Evolutionary conservation across 495 filamentous ascomycete genomes (phyloP), one percentile per base, ranked within the genome.

Genomic region (Penicillium odoratum): DNA sequence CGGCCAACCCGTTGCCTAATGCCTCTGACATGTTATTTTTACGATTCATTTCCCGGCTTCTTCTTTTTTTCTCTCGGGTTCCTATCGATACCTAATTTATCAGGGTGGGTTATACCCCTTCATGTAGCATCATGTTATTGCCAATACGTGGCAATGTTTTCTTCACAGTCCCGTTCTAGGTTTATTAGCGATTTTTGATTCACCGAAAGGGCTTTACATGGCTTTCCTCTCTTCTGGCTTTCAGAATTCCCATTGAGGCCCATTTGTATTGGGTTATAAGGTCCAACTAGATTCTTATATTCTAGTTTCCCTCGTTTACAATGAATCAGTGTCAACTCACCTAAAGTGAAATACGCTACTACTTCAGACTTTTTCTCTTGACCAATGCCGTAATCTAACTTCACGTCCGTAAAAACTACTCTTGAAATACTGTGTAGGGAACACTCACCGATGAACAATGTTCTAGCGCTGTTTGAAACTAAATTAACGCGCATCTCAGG

Each of bases 121-220:
- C 25, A 46, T 74, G 71, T 75, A 75, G 69, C 68, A 72, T 67
- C 67, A 69, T 61, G 55, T 57, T 48, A 25, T 55, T 64, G 54
- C 57, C 59, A 43, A 25, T 59, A 60, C 53, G 46, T 28, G 53
- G 48, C 56, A 53, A 46, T 40, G 10, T 54, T 33, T 60, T 59
- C 31, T 52, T 60, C 54, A 34, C 48, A 34, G 28, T 52, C 61
- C 47, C 31, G 45, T 36, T 48, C 34, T 52, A 56, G 58, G 54
- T 65, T 63, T 65, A 60, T 62, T 71, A 74, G 71, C 69, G 67
- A 69, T 64, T 66, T 62, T 47, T 46, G 61, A 52, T 58, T 34
- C 48, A 36, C 58, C 29, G 16, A 44, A 48, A 30, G 30, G 34
- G 40, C 34, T 38, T 47, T 50, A 18, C 29, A 26, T 30, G 31